Conservation (phyloP, 2,329 filamentous ascomycete genomes). For the Alternaria atra region DNA sequence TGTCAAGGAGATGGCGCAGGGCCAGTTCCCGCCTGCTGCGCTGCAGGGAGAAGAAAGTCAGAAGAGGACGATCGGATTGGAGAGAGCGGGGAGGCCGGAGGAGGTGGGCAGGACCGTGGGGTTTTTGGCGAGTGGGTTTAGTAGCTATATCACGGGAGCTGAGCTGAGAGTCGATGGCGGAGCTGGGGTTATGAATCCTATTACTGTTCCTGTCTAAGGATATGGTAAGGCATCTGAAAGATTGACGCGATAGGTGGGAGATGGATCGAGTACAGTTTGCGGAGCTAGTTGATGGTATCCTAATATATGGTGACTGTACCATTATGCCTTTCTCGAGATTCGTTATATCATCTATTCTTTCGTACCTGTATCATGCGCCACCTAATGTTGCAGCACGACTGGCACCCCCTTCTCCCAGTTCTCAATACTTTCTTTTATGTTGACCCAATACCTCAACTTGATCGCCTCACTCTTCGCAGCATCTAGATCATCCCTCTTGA, state of each 20-base stretch:
- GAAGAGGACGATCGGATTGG: slow-evolving; percentile 64
- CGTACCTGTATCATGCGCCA: neutral
- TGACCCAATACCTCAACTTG: slow-evolving; percentile 87
- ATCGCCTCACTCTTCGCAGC: slow-evolving; percentile 76
- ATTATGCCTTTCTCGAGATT: neutral
- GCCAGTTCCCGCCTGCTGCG: slow-evolving; percentile 65
- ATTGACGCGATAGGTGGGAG: neutral
- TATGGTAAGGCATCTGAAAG: too few species aligned
- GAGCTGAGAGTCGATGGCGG: slow-evolving; percentile 71
- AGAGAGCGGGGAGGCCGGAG: slow-evolving; percentile 65
- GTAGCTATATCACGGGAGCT: slow-evolving; percentile 68
- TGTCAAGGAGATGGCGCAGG: slow-evolving; percentile 55
- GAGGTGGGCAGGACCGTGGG: slow-evolving; percentile 69
- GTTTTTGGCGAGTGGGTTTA: slow-evolving; percentile 70
- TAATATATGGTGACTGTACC: neutral
- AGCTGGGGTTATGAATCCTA: slow-evolving; percentile 54
- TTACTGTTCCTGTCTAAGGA: slow-evolving; percentile 47
- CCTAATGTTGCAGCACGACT: slow-evolving; percentile 64
- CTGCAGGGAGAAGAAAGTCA: slow-evolving; percentile 61
- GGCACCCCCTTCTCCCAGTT: slow-evolving; percentile 84
- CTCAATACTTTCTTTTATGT: slow-evolving; percentile 80
- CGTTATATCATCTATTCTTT: neutral
- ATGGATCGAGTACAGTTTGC: too few species aligned
- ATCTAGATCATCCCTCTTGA: slow-evolving; percentile 71
- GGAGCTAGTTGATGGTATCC: neutral